Evolutionary conservation across 2,329 filamentous ascomycete genomes (phyloP).

Genomic region (Botryosphaeria dothidea): DNA sequence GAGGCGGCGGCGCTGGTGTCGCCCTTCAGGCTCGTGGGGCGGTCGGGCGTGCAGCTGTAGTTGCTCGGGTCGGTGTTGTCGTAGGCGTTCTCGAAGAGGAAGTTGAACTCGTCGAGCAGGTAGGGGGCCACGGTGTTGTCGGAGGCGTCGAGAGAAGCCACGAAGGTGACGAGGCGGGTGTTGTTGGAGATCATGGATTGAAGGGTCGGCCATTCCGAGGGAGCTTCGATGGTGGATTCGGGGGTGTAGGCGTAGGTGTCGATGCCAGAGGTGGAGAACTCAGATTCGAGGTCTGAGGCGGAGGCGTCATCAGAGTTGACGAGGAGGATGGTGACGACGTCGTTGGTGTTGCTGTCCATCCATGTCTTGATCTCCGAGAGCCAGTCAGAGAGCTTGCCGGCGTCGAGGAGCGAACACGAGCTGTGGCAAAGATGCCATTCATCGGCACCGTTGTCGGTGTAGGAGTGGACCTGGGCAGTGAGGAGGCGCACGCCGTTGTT

Average conservation of each 20-base stretch:
- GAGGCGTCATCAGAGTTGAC: constrained; percentile 65
- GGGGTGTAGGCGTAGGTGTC: constrained; percentile 54
- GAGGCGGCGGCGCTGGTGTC: constrained; percentile 51
- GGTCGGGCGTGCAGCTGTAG: constrained; percentile 69
- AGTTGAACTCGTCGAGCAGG: constrained; percentile 59
- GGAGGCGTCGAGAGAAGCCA: constrained; percentile 49
- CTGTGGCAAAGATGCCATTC: constrained; percentile 67
- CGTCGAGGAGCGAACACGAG: constrained; percentile 64
- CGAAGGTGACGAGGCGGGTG: constrained; percentile 65
- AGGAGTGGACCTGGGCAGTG: constrained; percentile 66
- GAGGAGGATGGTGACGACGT: constrained; percentile 71
- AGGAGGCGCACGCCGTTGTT: constrained; percentile 67
- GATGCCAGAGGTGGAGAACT: constrained; percentile 51
- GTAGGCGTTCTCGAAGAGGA: constrained; percentile 69
- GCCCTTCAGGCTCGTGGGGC: constrained; percentile 56
- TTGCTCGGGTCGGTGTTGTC: constrained; percentile 59
- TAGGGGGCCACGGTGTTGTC: constrained; percentile 45
- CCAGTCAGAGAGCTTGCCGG: constrained; percentile 63
- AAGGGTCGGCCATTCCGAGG: constrained; percentile 65
- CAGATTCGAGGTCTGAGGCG: constrained; percentile 54
- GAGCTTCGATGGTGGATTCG: constrained; percentile 41
- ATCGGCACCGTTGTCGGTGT: constrained; percentile 30
- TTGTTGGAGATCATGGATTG: constrained; percentile 61
- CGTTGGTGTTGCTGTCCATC: constrained; percentile 66
- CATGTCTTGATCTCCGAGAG: constrained; percentile 61